A percentile compares a stretch with the other conserved stretches of the same genome.
phyloP scores from a whole-genome alignment of 768 basidiomycete species.

The Rubroboletus satanas region DNA sequence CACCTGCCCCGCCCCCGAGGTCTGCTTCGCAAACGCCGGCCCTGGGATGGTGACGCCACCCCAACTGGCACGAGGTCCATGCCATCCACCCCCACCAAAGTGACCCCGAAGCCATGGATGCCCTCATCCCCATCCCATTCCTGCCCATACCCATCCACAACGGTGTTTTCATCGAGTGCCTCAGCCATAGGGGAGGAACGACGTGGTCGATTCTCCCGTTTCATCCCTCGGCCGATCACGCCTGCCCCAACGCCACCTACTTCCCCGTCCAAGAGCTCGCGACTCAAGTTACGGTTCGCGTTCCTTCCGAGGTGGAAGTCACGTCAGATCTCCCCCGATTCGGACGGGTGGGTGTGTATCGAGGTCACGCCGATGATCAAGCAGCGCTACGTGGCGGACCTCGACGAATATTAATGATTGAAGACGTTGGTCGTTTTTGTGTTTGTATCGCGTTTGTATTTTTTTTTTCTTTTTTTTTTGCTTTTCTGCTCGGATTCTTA shows the following conservation, averaged over 20 bases:
- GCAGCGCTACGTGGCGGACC: conserved; percentile 15
- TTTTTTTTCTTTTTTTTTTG: too few relatives aligned
- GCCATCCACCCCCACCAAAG: conserved; percentile 15
- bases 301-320: conserved; percentile 17
- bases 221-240: not conserved
- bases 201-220: conserved; percentile 8
- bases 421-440: not conserved
- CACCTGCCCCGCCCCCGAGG: conserved; percentile 22
- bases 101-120: not conserved
- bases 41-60: conserved; percentile 3
- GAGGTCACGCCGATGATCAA: conserved; percentile 26
- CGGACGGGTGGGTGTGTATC: conserved; percentile 31
- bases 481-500: too few relatives aligned
- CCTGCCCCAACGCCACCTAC: conserved; percentile 4
- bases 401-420: conserved; percentile 10
- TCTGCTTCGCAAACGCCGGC: conserved; percentile 31
- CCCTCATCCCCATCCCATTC: conserved; percentile 11
- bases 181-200: not conserved
- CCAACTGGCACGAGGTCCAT: not conserved
- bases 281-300: conserved; percentile 12
- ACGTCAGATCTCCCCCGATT: conserved; percentile 10
- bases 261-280: conserved; percentile 16
- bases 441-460: too few relatives aligned
- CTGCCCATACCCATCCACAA: conserved; percentile 1
- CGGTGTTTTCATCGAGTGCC: not conserved